phyloP scores from a whole-genome alignment of 345 rosid species.

The Excoecaria agallocha region DNA sequence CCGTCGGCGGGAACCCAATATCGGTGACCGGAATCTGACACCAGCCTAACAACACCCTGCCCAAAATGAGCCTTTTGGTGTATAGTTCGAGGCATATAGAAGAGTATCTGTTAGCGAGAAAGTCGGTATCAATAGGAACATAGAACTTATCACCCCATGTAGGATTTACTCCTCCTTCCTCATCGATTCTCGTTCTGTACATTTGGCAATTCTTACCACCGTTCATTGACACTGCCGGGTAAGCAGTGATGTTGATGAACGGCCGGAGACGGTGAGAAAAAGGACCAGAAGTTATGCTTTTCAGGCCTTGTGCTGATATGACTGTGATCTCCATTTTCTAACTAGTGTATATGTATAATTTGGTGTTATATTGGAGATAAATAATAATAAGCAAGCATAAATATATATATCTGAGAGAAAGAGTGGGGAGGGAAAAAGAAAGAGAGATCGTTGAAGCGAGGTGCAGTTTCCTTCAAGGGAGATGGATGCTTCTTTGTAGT shows the following conservation, averaged over 20 bases:
- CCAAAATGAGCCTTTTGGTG: slow-evolving; percentile 33
- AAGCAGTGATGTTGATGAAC: slow-evolving; percentile 32
- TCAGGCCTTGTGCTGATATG: slow-evolving; percentile 44
- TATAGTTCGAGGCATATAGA: slow-evolving; percentile 30
- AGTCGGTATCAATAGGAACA: slow-evolving; percentile 27
- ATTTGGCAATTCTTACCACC: slow-evolving; percentile 15
- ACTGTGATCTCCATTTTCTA: slow-evolving; percentile 38
- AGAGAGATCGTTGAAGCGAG: background rate
- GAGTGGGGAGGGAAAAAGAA: background rate
- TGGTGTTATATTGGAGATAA: too few relatives aligned
- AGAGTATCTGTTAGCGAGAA: slow-evolving; percentile 30
- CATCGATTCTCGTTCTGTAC: slow-evolving; percentile 26
- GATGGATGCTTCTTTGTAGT: slow-evolving; percentile 2
- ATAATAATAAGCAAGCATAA: too few relatives aligned
- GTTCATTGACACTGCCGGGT: slow-evolving; percentile 1
- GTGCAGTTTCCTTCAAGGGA: background rate
- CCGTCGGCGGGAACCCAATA: slow-evolving; percentile 23
- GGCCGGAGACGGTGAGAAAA: slow-evolving; percentile 32
- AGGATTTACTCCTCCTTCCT: slow-evolving; percentile 42
- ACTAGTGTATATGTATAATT: background rate
- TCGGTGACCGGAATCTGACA: slow-evolving; percentile 46
- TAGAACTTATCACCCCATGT: slow-evolving; percentile 52
- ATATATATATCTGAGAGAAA: background rate
- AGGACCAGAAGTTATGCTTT: slow-evolving; percentile 22
- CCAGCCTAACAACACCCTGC: slow-evolving; percentile 45